Conservation (phyloP, 2,329 filamentous ascomycete genomes). For the Fusarium concolor region DNA sequence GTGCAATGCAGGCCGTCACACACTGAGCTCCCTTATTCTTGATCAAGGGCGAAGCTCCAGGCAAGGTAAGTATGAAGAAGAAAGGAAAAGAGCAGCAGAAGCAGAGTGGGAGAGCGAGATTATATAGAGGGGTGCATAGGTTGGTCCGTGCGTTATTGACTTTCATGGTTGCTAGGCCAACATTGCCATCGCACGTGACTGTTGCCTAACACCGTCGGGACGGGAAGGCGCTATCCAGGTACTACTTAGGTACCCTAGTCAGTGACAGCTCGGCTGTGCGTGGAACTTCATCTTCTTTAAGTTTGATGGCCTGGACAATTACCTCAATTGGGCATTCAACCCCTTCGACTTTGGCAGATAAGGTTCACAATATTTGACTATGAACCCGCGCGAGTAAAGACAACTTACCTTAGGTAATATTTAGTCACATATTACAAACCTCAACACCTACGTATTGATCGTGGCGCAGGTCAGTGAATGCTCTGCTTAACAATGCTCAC, state of each 20-base stretch:
- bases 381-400: neutral
- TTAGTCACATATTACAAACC: constrained; percentile 12
- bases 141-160: constrained; percentile 24
- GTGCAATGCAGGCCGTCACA: constrained; percentile 66
- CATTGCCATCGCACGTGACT: neutral
- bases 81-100: constrained; percentile 51
- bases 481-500: too few relatives aligned
- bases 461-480: constrained; percentile 3
- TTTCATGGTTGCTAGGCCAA: neutral
- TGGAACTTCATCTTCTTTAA: constrained; percentile 19
- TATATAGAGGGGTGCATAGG: constrained; percentile 47
- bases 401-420: neutral
- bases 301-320: constrained; percentile 8
- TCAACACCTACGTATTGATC: neutral
- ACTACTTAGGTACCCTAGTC: too few relatives aligned
- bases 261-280: too few relatives aligned
- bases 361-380: neutral
- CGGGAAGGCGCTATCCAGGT: too few relatives aligned
- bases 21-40: constrained; percentile 58
- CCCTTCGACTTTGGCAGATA: neutral
- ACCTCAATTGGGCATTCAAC: constrained; percentile 1
- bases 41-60: constrained; percentile 54
- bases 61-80: constrained; percentile 68
- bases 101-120: neutral
- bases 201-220: too few relatives aligned